Percentiles rank a stretch among this genome's conserved stretches.
Evolutionary conservation across 176 grass and related monocot species (phyloP).

Genomic region (Musa beccarii): DNA sequence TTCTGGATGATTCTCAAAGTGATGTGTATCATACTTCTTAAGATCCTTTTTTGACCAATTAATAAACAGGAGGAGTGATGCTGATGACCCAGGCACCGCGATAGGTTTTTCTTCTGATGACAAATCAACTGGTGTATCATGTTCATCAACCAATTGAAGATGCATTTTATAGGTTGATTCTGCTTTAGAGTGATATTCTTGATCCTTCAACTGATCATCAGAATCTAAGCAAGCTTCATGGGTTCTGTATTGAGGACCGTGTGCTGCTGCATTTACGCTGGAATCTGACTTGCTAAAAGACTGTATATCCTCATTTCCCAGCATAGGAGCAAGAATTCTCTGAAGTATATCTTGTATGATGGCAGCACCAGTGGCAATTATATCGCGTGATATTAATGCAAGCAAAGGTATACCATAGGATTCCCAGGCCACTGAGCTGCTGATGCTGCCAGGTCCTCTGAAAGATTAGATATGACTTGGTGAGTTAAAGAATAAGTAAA

Average conservation of each 20-base stretch:
- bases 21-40: conserved; percentile 48
- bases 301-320: conserved; percentile 41
- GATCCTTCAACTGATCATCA: conserved; percentile 6
- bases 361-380: conserved; percentile 47
- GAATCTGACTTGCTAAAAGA: conserved; percentile 34
- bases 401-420: conserved; percentile 81
- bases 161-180: conserved; percentile 16
- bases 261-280: conserved; percentile 34
- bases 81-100: conserved; percentile 39
- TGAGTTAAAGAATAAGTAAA: conserved; percentile 14
- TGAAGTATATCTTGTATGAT: conserved; percentile 67
- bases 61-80: conserved; percentile 46
- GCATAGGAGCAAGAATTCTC: conserved; percentile 66
- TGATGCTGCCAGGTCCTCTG: conserved; percentile 63
- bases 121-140: conserved; percentile 51
- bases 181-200: neutral
- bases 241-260: conserved; percentile 31
- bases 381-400: conserved; percentile 57
- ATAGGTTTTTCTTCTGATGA: conserved; percentile 39
- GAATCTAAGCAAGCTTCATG: conserved; percentile 9
- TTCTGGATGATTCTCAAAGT: conserved; percentile 75
- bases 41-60: conserved; percentile 82
- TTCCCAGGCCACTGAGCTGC: conserved; percentile 45
- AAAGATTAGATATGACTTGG: conserved; percentile 8
- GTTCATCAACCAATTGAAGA: conserved; percentile 69